Evolutionary conservation across 306 rosid genomes (phyloP), one percentile per base, ranked within the genome.

Genomic region (Acacia crassicarpa): DNA sequence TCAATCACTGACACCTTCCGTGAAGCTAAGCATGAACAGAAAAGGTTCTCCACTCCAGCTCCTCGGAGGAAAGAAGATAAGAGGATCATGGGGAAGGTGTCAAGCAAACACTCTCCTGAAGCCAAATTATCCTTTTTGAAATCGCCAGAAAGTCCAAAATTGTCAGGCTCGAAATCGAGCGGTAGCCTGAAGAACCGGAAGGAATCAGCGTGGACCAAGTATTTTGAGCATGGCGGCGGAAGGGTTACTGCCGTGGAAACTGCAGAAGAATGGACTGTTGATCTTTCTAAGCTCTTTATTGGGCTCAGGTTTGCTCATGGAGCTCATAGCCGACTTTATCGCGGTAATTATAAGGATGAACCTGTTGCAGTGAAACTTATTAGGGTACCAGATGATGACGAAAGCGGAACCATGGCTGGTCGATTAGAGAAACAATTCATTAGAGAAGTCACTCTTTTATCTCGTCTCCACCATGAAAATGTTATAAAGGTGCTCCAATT

Each of bases 221-320:
- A 84, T 76, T 90, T 94, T 62, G 99, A 96, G 53, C 86, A 85
- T 46, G 88, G 83, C 59, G 92, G 94, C 49, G 97, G 97, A 51
- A 92, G 89, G 78, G 96, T 92, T 30, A 83, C 84, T 45, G 94
- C 97, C 5, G 87, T 90, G 75, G 99, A 89, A 85, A 87, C 92
- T 20, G 89, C 87, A 0, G 98, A 94, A 48, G 98, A 91, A 53
- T 94, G 84, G 91, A 81, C 84, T 75, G 91, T 90, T 72, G 99
- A 96, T 79, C 85, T 93, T 86, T 92, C 98, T 3, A 80, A 92
- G 86, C 72, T 96, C 83, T 91, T 90, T 86, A 82, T 96, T 56
- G 99, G 98, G 41, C 86, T 84, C n/a, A 93, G 81, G 84, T 96
- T 96, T 78, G 99, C 99, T 75, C 99, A 96, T 83, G 99, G 99